Conservation (phyloP, 208 protist genomes). For the Kentomonas sorsogonicus region DNA sequence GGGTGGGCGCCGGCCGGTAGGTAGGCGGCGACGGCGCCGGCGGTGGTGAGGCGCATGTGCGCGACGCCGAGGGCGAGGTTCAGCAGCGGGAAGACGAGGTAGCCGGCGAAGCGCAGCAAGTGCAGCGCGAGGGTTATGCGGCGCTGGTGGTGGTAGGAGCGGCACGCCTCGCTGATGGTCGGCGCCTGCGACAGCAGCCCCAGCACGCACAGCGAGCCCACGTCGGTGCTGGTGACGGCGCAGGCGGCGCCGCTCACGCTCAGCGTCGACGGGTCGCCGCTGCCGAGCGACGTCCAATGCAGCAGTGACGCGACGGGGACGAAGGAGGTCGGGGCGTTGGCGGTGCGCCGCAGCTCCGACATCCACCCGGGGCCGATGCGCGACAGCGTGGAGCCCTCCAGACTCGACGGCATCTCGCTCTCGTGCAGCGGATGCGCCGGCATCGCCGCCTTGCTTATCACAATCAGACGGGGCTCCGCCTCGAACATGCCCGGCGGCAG, state of each 20-base stretch:
- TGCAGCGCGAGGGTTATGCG: conserved; percentile 13
- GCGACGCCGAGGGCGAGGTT: conserved; percentile 26
- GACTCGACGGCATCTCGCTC: too few species aligned
- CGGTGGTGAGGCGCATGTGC: conserved; percentile 20
- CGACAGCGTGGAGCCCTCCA: too few species aligned
- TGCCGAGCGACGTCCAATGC: conserved; percentile 8
- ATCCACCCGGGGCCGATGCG: too few species aligned
- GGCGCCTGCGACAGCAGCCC: conserved; percentile 22
- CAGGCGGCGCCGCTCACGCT: too few species aligned
- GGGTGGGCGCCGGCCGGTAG: conserved; percentile 13
- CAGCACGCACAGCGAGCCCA: conserved; percentile 31
- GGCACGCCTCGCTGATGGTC: conserved; percentile 14
- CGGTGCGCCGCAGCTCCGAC: too few species aligned
- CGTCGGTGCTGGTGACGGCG: conserved; percentile 23
- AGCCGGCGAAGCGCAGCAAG: conserved; percentile 10
- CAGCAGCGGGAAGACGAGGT: conserved; percentile 12
- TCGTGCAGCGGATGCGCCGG: too few species aligned
- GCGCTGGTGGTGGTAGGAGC: conserved; percentile 10
- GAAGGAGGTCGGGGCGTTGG: too few species aligned
- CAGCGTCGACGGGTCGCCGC: conserved; percentile 17
- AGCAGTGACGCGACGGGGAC: too few species aligned
- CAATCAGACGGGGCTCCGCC: too few species aligned
- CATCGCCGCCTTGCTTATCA: too few species aligned
- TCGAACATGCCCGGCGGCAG: too few species aligned
- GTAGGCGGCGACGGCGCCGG: conserved; percentile 7